Percentiles rank a stretch among this genome's conserved stretches.
Conservation (phyloP, 495 filamentous ascomycete genomes). For the Lasiosphaeriaceae sp. region DNA sequence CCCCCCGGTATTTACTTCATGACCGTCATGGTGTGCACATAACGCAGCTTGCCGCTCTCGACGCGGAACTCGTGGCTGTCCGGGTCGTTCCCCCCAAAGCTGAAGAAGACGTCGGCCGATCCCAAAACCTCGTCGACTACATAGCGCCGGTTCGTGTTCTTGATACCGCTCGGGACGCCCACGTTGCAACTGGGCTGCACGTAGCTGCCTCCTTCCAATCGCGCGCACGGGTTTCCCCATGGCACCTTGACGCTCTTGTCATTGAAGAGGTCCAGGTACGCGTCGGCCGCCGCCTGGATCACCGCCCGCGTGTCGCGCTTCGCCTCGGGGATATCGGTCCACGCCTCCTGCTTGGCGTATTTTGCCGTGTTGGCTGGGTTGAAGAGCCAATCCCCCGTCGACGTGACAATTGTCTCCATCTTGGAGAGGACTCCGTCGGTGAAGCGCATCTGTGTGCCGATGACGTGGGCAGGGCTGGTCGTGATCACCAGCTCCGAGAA, state of each 20-base stretch:
- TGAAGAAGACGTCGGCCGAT: slow-evolving; percentile 34
- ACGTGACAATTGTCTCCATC: slow-evolving; percentile 44
- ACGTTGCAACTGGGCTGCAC: slow-evolving; percentile 35
- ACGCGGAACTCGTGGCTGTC: slow-evolving; percentile 43
- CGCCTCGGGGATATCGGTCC: slow-evolving; percentile 42
- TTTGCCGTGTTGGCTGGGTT: slow-evolving; percentile 44
- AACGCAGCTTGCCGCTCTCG: slow-evolving; percentile 40
- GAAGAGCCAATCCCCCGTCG: slow-evolving; percentile 46
- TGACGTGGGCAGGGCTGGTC: slow-evolving; percentile 42
- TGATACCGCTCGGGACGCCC: slow-evolving; percentile 32
- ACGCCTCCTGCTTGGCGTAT: slow-evolving; percentile 38
- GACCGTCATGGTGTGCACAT: slow-evolving; percentile 40
- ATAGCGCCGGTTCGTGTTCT: slow-evolving; percentile 36
- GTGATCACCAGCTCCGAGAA: slow-evolving; percentile 45
- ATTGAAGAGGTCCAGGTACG: slow-evolving; percentile 42
- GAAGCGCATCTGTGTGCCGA: slow-evolving; percentile 42
- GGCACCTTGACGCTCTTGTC: slow-evolving; percentile 40
- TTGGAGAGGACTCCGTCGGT: slow-evolving; percentile 24
- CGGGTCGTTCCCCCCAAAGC: slow-evolving; percentile 34
- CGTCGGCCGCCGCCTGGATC: slow-evolving; percentile 44
- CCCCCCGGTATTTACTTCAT: slow-evolving; percentile 4
- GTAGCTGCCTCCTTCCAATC: slow-evolving; percentile 46
- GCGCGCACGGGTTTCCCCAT: slow-evolving; percentile 43
- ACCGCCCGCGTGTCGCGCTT: slow-evolving; percentile 34
- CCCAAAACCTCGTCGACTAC: slow-evolving; percentile 40